These are phyloP conservation scores for Colletotrichum endophyticum DNA, from an alignment of 2,329 filamentous ascomycete genomes.

Conservation along the genomic window DNA sequence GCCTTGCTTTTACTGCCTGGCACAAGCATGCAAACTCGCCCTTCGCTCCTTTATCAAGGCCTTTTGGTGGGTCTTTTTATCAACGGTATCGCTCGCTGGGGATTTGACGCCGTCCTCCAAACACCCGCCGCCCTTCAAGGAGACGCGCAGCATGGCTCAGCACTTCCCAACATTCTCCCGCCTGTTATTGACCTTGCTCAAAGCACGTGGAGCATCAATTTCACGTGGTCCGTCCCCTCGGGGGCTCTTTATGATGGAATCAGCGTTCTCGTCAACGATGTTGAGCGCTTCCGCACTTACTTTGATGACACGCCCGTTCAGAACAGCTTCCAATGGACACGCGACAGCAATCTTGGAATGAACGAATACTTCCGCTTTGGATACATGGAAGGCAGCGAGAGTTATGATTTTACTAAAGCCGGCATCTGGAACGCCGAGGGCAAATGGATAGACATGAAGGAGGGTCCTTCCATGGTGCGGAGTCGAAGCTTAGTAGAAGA, in stretches of 20 bases:
- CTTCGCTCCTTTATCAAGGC: conserved; percentile 86
- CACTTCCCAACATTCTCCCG: conserved; percentile 59
- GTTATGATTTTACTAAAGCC: conserved; percentile 77
- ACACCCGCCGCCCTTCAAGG: conserved; percentile 75
- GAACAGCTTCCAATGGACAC: conserved; percentile 63
- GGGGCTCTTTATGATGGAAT: conserved; percentile 72
- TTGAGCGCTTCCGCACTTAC: conserved; percentile 79
- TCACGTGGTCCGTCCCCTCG: conserved; percentile 52
- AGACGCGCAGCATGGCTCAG: conserved; percentile 67
- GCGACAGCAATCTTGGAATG: conserved; percentile 46
- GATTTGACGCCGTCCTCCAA: conserved; percentile 87
- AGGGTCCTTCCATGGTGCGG: conserved; percentile 59
- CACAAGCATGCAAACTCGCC: conserved; percentile 86
- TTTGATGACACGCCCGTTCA: conserved; percentile 59
- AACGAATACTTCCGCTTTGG: conserved; percentile 82
- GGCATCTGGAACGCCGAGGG: conserved; percentile 71
- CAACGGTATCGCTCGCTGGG: conserved; percentile 93
- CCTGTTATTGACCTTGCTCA: conserved; percentile 52
- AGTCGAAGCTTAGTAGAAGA: conserved; percentile 26
- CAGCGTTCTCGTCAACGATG: conserved; percentile 83
- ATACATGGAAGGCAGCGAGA: conserved; percentile 69
- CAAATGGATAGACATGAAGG: conserved; percentile 69
- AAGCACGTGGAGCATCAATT: conserved; percentile 69
- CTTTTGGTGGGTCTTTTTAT: conserved; percentile 89
- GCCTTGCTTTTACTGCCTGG: conserved; percentile 86